These are phyloP conservation scores for Ophiostoma novo-ulmi DNA, from an alignment of 2,329 filamentous ascomycete genomes.

Conservation along the genomic window DNA sequence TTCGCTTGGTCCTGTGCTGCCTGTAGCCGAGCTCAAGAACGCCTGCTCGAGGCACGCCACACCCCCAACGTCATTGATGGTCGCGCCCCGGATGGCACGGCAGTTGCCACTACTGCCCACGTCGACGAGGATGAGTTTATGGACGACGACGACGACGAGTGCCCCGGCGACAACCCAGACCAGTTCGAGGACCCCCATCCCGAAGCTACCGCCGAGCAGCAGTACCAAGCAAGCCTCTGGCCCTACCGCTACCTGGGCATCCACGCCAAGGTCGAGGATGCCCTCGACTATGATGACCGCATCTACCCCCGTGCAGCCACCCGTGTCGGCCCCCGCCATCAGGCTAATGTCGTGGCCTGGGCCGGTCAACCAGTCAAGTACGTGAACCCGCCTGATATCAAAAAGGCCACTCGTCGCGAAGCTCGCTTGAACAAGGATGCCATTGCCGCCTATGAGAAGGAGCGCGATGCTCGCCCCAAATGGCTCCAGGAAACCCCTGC, in stretches of 20 bases:
- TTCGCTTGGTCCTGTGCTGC: conserved; percentile 98
- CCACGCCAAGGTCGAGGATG: conserved; percentile 92
- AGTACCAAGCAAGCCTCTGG: conserved; percentile 90
- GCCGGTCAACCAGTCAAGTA: conserved; percentile 82
- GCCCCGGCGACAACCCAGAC: conserved; percentile 52
- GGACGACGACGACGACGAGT: conserved; percentile 73
- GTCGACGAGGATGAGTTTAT: conserved; percentile 58
- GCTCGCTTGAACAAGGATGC: conserved; percentile 74
- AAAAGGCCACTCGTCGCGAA: conserved; percentile 75
- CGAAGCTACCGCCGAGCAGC: conserved; percentile 72
- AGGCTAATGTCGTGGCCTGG: conserved; percentile 82
- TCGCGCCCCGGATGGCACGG: conserved; percentile 44
- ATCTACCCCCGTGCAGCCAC: conserved; percentile 96
- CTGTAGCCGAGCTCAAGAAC: conserved; percentile 92
- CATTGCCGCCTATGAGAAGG: conserved; percentile 71
- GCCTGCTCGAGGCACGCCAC: conserved; percentile 82
- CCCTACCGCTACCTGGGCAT: conserved; percentile 93
- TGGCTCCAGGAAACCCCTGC: conserved; percentile 89
- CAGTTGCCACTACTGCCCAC: conserved; percentile 41
- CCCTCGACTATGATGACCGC: conserved; percentile 91
- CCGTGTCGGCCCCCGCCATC: conserved; percentile 82
- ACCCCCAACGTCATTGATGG: conserved; percentile 70
- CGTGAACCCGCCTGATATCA: conserved; percentile 83
- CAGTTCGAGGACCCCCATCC: conserved; percentile 53
- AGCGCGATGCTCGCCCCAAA: conserved; percentile 81